phyloP scores from a whole-genome alignment of 2,329 filamentous ascomycete species.

The Harringtonia aguacate region DNA sequence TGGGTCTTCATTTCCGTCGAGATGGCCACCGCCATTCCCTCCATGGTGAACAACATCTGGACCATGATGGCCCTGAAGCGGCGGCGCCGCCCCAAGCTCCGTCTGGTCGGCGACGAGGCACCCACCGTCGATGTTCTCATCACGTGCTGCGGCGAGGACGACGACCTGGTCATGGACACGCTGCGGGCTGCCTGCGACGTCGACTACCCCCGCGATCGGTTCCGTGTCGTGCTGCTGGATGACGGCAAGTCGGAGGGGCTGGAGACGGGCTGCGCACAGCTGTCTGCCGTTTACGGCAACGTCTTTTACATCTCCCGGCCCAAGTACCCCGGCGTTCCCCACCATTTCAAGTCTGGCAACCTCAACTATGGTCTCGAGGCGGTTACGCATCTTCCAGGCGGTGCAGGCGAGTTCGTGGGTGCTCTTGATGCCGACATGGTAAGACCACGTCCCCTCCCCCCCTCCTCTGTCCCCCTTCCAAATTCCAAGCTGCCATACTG shows the following conservation, averaged over 20 bases:
- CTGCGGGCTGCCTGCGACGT: slow-evolving; percentile 40
- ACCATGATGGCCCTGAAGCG: slow-evolving; percentile 13
- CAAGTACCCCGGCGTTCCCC: slow-evolving; percentile 35
- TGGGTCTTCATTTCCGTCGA: slow-evolving; percentile 14
- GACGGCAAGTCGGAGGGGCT: slow-evolving; percentile 38
- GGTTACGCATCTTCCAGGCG: slow-evolving; percentile 38
- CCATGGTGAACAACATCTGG: slow-evolving; percentile 14
- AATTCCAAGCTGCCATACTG: too few species aligned
- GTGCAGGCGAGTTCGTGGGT: slow-evolving; percentile 48
- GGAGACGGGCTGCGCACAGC: slow-evolving; percentile 19
- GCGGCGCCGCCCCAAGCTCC: slow-evolving; percentile 38
- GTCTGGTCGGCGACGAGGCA: slow-evolving; percentile 34
- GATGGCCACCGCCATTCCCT: slow-evolving; percentile 12
- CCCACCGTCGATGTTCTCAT: slow-evolving; percentile 47
- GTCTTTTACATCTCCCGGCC: slow-evolving; percentile 41
- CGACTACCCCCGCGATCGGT: slow-evolving; percentile 42
- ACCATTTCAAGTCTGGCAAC: slow-evolving; percentile 56
- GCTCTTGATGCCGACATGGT: slow-evolving; percentile 57
- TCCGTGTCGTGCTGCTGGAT: slow-evolving; percentile 44
- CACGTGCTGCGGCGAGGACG: slow-evolving; percentile 46
- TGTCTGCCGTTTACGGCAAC: slow-evolving; percentile 34
- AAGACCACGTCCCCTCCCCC: too few species aligned
- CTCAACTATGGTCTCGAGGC: slow-evolving; percentile 48
- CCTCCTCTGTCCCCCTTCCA: too few species aligned
- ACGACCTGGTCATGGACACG: slow-evolving; percentile 46